Evolutionary conservation across 2,329 filamentous ascomycete genomes (phyloP).

Genomic region (Cyphellophora europaea): DNA sequence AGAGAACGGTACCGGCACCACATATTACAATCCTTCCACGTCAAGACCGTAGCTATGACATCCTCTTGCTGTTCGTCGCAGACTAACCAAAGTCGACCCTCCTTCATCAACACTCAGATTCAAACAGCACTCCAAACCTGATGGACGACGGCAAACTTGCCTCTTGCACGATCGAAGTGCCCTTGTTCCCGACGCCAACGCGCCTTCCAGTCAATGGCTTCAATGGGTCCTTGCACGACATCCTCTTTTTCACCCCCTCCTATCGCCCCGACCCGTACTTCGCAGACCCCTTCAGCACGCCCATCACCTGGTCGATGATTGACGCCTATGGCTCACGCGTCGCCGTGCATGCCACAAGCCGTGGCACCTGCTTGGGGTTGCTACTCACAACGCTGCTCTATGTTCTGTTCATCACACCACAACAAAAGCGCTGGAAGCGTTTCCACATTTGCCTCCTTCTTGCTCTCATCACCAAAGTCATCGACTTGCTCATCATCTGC

Average conservation of each 20-base stretch:
- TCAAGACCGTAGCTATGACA: too few relatives aligned
- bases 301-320: conserved; percentile 9
- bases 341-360: conserved; percentile 5
- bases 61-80: too few relatives aligned
- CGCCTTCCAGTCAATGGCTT: conserved; percentile 11
- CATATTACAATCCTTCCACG: too few relatives aligned
- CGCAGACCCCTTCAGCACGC: neutral
- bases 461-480: conserved; percentile 9
- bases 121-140: too few relatives aligned
- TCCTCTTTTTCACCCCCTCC: conserved; percentile 9
- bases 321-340: conserved; percentile 9
- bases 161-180: conserved; percentile 1
- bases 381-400: conserved; percentile 13
- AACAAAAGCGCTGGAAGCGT: conserved; percentile 10
- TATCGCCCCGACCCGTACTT: conserved; percentile 6
- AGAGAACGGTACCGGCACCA: too few relatives aligned
- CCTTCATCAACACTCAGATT: too few relatives aligned
- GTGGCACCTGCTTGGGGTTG: conserved; percentile 10
- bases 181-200: conserved; percentile 3
- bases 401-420: conserved; percentile 12
- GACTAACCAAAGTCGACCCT: too few relatives aligned
- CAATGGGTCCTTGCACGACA: conserved; percentile 10
- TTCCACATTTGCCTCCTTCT: conserved; percentile 13
- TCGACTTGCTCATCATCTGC: conserved; percentile 11
- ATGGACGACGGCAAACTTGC: conserved; percentile 1